Conservation (phyloP, 495 filamentous ascomycete genomes). For the Aspergillus haitiensis region DNA sequence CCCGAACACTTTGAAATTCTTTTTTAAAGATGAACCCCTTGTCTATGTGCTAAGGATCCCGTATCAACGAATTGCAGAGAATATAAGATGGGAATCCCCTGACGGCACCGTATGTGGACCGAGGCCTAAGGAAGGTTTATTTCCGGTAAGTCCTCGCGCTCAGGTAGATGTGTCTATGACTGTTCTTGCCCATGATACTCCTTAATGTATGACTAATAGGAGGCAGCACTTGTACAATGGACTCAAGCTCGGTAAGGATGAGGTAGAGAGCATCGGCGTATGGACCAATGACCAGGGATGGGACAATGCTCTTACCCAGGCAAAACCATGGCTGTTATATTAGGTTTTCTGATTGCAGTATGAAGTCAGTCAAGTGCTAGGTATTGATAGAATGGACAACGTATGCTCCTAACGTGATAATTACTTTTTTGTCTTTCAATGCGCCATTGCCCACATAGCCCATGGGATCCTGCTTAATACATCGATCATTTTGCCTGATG, state of each 20-base stretch:
- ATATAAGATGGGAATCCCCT: slow-evolving; percentile 46
- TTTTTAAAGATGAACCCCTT: slow-evolving; percentile 73
- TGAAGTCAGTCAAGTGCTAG: neutral
- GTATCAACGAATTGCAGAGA: slow-evolving; percentile 57
- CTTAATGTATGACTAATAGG: neutral
- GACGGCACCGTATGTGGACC: slow-evolving; percentile 43
- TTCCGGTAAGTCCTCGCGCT: slow-evolving; percentile 38
- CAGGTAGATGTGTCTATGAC: neutral
- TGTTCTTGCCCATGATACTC: neutral
- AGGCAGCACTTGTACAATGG: slow-evolving; percentile 48
- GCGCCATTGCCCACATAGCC: slow-evolving; percentile 48
- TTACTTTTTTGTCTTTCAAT: slow-evolving; percentile 48
- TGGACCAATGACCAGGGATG: slow-evolving; percentile 50
- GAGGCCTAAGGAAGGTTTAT: slow-evolving; percentile 45
- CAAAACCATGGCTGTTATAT: slow-evolving; percentile 44
- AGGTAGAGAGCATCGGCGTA: slow-evolving; percentile 45
- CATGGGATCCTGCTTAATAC: too few relatives aligned
- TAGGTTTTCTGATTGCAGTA: slow-evolving; percentile 16
- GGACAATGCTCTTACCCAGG: slow-evolving; percentile 41
- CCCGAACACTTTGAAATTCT: slow-evolving; percentile 53
- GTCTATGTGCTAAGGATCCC: slow-evolving; percentile 73
- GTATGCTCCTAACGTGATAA: slow-evolving; percentile 60
- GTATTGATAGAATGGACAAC: slow-evolving; percentile 4
- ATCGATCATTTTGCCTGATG: too few relatives aligned
- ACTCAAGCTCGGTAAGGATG: slow-evolving; percentile 43